These are phyloP conservation scores for Schwanniomyces polymorphus DNA, from an alignment of 805 yeast genomes.

Conservation along the genomic window DNA sequence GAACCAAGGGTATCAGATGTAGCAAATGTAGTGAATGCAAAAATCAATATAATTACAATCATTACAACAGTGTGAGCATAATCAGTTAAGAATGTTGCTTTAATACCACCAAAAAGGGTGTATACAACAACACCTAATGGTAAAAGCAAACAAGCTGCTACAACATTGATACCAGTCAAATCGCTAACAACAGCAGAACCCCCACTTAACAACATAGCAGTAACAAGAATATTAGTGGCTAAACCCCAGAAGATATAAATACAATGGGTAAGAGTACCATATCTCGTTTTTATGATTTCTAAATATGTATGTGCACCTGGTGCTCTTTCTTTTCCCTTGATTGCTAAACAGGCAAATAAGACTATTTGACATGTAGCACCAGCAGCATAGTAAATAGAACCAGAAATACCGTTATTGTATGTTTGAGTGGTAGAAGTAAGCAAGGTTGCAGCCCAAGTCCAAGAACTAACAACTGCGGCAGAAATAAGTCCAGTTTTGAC, in stretches of 20 bases:
- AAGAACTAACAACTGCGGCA: conserved; percentile 87
- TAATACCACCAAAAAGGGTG: conserved; percentile 45
- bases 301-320: conserved; percentile 91
- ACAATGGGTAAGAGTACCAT: conserved; percentile 73
- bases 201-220: conserved; percentile 90
- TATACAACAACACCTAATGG: conserved; percentile 71
- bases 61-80: conserved; percentile 54
- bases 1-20: conserved; percentile 73
- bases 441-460: conserved; percentile 69
- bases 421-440: conserved; percentile 64
- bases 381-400: conserved; percentile 82
- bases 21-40: conserved; percentile 78
- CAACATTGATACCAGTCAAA: conserved; percentile 75
- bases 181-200: conserved; percentile 82
- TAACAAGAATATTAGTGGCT: conserved; percentile 85
- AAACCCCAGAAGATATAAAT: conserved; percentile 77
- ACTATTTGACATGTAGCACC: conserved; percentile 92
- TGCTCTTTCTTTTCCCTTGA: conserved; percentile 84
- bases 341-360: conserved; percentile 82
- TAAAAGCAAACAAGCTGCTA: conserved; percentile 78
- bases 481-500: conserved; percentile 84
- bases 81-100: conserved; percentile 47
- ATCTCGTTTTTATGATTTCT: conserved; percentile 79
- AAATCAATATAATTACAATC: conserved; percentile 73
- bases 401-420: conserved; percentile 72